Conservation (phyloP, 2,329 filamentous ascomycete genomes). For the Coniochaeta sp. region DNA sequence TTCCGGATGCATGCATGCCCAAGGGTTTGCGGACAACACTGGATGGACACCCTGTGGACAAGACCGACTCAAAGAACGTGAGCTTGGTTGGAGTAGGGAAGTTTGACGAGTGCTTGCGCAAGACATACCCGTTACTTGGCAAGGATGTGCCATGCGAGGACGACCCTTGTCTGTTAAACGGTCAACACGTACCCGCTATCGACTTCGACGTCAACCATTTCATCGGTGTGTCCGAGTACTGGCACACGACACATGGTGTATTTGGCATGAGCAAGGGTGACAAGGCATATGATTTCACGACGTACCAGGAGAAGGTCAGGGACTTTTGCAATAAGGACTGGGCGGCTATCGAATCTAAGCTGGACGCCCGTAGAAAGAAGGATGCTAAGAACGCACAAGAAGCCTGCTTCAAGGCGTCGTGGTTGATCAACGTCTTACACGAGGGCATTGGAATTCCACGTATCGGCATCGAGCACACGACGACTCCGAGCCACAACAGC, state of each 20-base stretch:
- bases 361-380: conserved; percentile 53
- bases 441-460: conserved; percentile 92
- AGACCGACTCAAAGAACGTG: conserved; percentile 28
- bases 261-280: conserved; percentile 69
- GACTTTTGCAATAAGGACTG: conserved; percentile 83
- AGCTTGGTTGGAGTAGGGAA: conserved; percentile 74
- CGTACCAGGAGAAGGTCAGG: conserved; percentile 78
- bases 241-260: conserved; percentile 95
- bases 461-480: conserved; percentile 64
- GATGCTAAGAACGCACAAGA: conserved; percentile 72
- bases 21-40: conserved; percentile 65
- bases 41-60: conserved; percentile 53
- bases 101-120: conserved; percentile 77
- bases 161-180: conserved; percentile 80
- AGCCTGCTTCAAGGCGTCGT: conserved; percentile 96
- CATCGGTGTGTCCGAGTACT: conserved; percentile 95
- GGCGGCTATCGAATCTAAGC: conserved; percentile 62
- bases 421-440: conserved; percentile 94
- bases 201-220: conserved; percentile 98
- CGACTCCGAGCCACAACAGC: conserved; percentile 52
- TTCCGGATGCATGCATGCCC: conserved; percentile 89
- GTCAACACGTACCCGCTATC: conserved; percentile 87
- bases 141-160: conserved; percentile 83
- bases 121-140: conserved; percentile 78
- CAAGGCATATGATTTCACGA: conserved; percentile 81